Base-by-base conservation (phyloP, 352 stramenopile species). In the Pythium phragmiticola region DNA sequence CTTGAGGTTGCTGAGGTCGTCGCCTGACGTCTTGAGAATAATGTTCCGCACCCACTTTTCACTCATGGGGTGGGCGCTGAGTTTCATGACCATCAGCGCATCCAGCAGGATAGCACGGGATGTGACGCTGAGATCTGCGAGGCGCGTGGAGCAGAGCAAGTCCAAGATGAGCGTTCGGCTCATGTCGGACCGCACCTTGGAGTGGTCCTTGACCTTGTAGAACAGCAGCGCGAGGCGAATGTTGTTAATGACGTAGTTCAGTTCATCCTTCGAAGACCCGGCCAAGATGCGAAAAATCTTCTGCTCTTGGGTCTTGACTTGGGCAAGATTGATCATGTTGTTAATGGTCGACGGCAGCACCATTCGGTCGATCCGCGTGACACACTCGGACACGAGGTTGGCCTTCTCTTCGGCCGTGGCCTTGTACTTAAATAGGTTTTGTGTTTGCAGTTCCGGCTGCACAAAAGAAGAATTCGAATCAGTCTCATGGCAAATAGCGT, bases 11-110 rank as follows among this genome's bases (percentile, higher is more conserved):
- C 91, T 98, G 28, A 99, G 71, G 58, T 99, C 96, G 73, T 99
- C 94, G 45, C 95, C 92, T 51, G 89, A 87, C 3, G 96, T 99
- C 68, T 96, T 98, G 7, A 98, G 63, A 51, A 99, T 95, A 63
- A 99, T 97, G 67, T 99, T 98, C 14, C 87, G 82, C 41, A 98
- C 96, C 90, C 96, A 99, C 16, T 97, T 90, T 76, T 99, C 96
- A 34, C 89, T 85, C 71, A 93, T 73, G 7, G 85, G 81, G 72
- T 99, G 96, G 4, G 97, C 97, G 47, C 93, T 94, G 39, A 99
- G 80, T 68, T 98, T 98, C 84, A 99, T 96, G 26, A 98, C 86
- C 85, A 99, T 98, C 21, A 99, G 72, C n/a, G 94, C 96, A 68
- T 99, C 92, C 7, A 99, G 60, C 12, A 99, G 67, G 30, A 98